Evolutionary conservation across 2,329 filamentous ascomycete genomes (phyloP).

Genomic region (Sporothrix pseudoabietina): DNA sequence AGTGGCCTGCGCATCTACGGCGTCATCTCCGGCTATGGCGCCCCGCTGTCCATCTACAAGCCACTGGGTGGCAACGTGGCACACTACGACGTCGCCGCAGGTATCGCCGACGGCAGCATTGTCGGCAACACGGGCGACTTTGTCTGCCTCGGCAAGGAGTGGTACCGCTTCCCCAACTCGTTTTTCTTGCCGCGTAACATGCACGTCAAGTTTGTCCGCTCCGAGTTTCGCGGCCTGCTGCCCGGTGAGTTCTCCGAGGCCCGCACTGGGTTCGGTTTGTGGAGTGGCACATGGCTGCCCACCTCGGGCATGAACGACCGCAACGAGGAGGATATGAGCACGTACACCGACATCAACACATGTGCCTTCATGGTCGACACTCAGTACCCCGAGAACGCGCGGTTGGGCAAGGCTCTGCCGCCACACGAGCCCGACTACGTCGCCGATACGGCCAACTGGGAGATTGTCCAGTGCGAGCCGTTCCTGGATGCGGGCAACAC

Average conservation of each 20-base stretch:
- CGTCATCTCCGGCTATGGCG: slow-evolving; percentile 78
- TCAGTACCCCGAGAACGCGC: slow-evolving; percentile 64
- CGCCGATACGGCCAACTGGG: slow-evolving; percentile 74
- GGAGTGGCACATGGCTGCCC: slow-evolving; percentile 80
- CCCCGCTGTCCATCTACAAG: slow-evolving; percentile 71
- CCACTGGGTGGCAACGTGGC: slow-evolving; percentile 60
- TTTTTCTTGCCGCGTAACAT: slow-evolving; percentile 85
- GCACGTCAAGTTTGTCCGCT: slow-evolving; percentile 85
- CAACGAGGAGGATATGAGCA: slow-evolving; percentile 82
- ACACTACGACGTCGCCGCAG: not conserved
- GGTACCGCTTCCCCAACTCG: slow-evolving; percentile 95
- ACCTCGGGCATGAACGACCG: slow-evolving; percentile 87
- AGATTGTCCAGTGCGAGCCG: slow-evolving; percentile 69
- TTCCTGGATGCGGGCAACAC: slow-evolving; percentile 83
- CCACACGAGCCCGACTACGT: slow-evolving; percentile 79
- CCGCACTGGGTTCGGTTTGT: slow-evolving; percentile 67
- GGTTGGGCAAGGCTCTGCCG: slow-evolving; percentile 49
- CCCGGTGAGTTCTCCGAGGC: slow-evolving; percentile 88
- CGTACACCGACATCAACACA: slow-evolving; percentile 76
- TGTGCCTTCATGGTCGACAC: slow-evolving; percentile 90
- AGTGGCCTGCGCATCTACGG: slow-evolving; percentile 74
- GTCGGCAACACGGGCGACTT: slow-evolving; percentile 64
- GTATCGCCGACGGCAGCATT: slow-evolving; percentile 42
- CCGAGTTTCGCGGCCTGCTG: slow-evolving; percentile 83
- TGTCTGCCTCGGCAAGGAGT: slow-evolving; percentile 93